A percentile compares a stretch with the other conserved stretches of the same genome.
phyloP scores from a whole-genome alignment of 805 yeast genomes.

The Lipomyces sp. region DNA sequence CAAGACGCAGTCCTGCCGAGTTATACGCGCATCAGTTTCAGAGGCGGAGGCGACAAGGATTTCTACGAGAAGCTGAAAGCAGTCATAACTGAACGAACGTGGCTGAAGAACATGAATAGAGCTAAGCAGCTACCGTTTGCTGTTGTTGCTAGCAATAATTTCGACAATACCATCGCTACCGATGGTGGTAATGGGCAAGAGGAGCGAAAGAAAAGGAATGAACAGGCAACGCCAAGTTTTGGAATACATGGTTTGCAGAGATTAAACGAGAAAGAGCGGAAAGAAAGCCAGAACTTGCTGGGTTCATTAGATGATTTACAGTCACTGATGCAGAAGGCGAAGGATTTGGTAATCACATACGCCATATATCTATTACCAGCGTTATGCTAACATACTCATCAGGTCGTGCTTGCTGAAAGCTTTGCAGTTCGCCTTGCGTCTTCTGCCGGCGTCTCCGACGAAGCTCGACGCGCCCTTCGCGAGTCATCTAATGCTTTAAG shows the following conservation, averaged over 20 bases:
- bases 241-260: conserved; percentile 74
- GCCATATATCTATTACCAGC: no score
- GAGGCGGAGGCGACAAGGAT: conserved; percentile 59
- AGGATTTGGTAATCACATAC: conserved; percentile 67
- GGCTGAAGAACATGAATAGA: conserved; percentile 38
- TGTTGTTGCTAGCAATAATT: not conserved
- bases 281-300: conserved; percentile 58
- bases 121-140: conserved; percentile 6
- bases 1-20: not conserved
- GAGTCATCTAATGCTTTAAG: conserved; percentile 37
- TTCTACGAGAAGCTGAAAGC: conserved; percentile 49
- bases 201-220: not conserved
- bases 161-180: not conserved
- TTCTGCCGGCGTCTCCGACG: conserved; percentile 38
- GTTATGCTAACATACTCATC: no score
- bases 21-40: conserved; percentile 64
- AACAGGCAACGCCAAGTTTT: conserved; percentile 27
- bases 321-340: conserved; percentile 69
- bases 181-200: no score
- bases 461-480: conserved; percentile 38
- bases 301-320: conserved; percentile 71
- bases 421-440: conserved; percentile 34
- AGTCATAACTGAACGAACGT: conserved; percentile 49
- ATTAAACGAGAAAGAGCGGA: conserved; percentile 51
- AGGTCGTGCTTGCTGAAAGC: conserved; percentile 43